Base-by-base conservation (phyloP, 179 eudicot genomes). In the Beta macrorhiza region DNA sequence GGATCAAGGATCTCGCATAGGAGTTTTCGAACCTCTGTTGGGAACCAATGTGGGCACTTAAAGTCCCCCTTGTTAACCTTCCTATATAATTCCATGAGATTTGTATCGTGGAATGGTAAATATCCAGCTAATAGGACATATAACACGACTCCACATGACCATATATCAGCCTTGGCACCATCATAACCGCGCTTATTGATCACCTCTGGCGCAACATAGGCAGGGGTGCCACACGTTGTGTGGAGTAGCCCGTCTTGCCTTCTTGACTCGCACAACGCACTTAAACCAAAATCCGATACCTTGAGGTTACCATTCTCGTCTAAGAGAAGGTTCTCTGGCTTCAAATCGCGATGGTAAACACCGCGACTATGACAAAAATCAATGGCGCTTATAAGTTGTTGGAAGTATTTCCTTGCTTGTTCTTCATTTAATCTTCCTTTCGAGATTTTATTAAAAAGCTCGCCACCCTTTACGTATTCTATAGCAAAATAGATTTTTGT, bases 281-380 rank as follows among this genome's bases (percentile, higher is more conserved):
- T 90, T 56, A 93, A 72, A 0, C 97, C 98, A 69, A 93, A 93
- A 84, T 93, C 98, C 12, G 97, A 78, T 14, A 93, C 85, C 81
- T 92, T 93, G 0, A 92, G 90, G 44, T 87, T 87, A 16, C 95
- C 95, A 13, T 69, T 45, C 29, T 92, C 95, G 45, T 93, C 97
- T 11, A 93, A 78, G 5, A 93, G 91, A 58, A 93, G 87, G 69
- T 93, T 93, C 72, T 93, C 98, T 0, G 98, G 98, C 80, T 93
- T 93, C 5, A 93, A 81, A 79, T 93, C 97, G 8, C 97, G 92
- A 80, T 93, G 97, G 72, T 93, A 93, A 10, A 92, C 98, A 13
- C 97, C 98, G 3, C 95, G 85, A 75, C 98, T 93, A 83, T 93
- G 98, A 64, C 98, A 93, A 82, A 83, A 93, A 57, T 92, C 98